Percentiles rank a stretch among this genome's conserved stretches.
Evolutionary conservation across 352 stramenopile genomes (phyloP).

Genomic region (Saprolegnia diclina): DNA sequence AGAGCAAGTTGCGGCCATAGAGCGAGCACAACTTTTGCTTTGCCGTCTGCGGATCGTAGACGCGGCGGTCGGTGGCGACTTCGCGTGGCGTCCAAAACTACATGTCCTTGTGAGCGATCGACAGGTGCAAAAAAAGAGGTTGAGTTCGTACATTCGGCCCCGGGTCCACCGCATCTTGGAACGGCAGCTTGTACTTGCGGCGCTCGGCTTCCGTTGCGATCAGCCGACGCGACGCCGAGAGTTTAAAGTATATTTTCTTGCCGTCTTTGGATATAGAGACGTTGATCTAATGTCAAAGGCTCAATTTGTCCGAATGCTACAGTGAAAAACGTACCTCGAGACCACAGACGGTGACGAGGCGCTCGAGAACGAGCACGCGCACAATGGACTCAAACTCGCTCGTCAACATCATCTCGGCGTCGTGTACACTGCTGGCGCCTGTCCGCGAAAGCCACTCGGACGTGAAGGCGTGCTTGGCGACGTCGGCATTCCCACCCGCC

Average conservation of each 20-base stretch:
- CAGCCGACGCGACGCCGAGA: conserved; percentile 48
- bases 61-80: conserved; percentile 40
- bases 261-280: conserved; percentile 48
- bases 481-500: neutral
- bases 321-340: neutral
- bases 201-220: conserved; percentile 27
- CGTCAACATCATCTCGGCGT: conserved; percentile 30
- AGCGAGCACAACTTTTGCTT: conserved; percentile 57
- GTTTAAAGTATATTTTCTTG: conserved; percentile 37
- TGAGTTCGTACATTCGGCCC: conserved; percentile 19
- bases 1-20: conserved; percentile 31
- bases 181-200: conserved; percentile 45
- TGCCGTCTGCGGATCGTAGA: conserved; percentile 41
- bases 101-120: neutral
- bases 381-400: conserved; percentile 60
- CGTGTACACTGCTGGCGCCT: conserved; percentile 5
- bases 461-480: conserved; percentile 3
- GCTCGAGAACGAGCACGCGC: conserved; percentile 46
- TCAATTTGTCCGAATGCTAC: neutral
- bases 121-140: neutral
- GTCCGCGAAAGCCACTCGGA: conserved; percentile 19
- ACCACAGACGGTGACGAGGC: conserved; percentile 37
- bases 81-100: conserved; percentile 46
- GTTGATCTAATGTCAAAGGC: conserved; percentile 48
- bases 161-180: conserved; percentile 54